Conservation (phyloP, 2,329 filamentous ascomycete species). For the Nannizziopsis barbatae region DNA sequence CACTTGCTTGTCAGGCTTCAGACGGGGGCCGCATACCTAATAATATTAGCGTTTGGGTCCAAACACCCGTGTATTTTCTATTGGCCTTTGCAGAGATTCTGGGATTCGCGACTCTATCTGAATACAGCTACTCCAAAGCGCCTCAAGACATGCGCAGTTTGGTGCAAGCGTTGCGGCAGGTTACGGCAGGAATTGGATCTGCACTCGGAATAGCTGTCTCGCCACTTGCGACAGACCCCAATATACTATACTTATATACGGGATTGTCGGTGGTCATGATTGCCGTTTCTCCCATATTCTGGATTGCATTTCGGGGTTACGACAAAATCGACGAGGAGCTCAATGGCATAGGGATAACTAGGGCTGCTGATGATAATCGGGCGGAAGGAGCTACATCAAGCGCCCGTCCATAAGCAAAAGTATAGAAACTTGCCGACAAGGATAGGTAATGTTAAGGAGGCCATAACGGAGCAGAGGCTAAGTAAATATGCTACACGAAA, state of each 20-base stretch:
- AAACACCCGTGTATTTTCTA: conserved; percentile 17
- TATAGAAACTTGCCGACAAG: no score
- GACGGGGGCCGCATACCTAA: conserved; percentile 6
- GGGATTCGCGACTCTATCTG: conserved; percentile 45
- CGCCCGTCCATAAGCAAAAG: no score
- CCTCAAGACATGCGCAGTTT: conserved; percentile 30
- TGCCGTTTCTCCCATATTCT: conserved; percentile 9
- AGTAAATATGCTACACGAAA: no score
- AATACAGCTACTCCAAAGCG: conserved; percentile 61
- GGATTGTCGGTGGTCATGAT: conserved; percentile 12
- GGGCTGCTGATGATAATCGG: no score
- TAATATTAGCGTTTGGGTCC: conserved; percentile 8
- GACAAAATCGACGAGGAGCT: conserved; percentile 16
- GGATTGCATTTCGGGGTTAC: conserved; percentile 13
- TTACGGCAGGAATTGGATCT: conserved; percentile 14
- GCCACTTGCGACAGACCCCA: conserved; percentile 12
- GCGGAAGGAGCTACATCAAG: no score
- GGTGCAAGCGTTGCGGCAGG: conserved; percentile 20
- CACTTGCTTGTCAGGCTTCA: conserved; percentile 4
- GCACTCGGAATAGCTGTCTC: conserved; percentile 13
- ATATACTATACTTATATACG: conserved; percentile 14
- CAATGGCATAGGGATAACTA: conserved; percentile 1
- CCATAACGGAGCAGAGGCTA: no score
- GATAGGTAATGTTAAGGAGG: no score
- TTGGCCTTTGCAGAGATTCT: conserved; percentile 22